Percentiles rank a stretch among this genome's conserved stretches.
Conservation (phyloP, 495 filamentous ascomycete species). For the Penicillium longicatenatum region DNA sequence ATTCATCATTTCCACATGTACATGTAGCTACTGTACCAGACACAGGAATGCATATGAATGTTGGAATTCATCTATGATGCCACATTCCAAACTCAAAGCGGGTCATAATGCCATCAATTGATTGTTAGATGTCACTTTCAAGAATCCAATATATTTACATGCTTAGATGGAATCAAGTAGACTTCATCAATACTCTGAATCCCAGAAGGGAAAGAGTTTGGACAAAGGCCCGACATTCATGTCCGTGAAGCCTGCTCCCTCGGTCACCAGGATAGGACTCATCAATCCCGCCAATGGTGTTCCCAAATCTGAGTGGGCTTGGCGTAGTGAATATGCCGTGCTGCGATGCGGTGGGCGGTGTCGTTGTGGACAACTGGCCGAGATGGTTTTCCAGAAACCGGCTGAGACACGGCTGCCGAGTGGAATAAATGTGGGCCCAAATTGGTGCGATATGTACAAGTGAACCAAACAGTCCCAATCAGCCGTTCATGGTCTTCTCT, state of each 20-base stretch:
- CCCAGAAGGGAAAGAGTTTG: not conserved
- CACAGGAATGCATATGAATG: too few species aligned
- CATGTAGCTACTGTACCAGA: too few species aligned
- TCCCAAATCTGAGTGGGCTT: not conserved
- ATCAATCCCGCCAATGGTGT: not conserved
- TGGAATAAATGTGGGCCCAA: not conserved
- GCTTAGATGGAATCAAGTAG: not conserved
- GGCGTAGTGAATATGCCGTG: not conserved
- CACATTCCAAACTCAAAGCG: too few species aligned
- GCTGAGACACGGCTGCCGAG: not conserved
- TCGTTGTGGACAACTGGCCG: too few species aligned
- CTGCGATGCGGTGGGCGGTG: not conserved
- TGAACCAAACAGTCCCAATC: constrained; percentile 6
- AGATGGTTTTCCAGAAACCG: not conserved
- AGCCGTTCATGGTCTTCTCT: constrained; percentile 32
- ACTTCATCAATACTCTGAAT: not conserved
- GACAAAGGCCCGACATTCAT: not conserved
- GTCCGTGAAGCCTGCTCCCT: not conserved
- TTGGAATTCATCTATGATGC: too few species aligned
- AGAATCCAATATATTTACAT: not conserved
- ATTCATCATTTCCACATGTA: too few species aligned
- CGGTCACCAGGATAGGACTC: not conserved
- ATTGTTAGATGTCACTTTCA: not conserved
- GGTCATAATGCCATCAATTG: too few species aligned
- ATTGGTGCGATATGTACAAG: too few species aligned